Percentiles rank a stretch among this genome's conserved stretches.
These are phyloP conservation scores for Alternaria panax DNA, from an alignment of 2,329 filamentous ascomycete species.

Conservation along the genomic window DNA sequence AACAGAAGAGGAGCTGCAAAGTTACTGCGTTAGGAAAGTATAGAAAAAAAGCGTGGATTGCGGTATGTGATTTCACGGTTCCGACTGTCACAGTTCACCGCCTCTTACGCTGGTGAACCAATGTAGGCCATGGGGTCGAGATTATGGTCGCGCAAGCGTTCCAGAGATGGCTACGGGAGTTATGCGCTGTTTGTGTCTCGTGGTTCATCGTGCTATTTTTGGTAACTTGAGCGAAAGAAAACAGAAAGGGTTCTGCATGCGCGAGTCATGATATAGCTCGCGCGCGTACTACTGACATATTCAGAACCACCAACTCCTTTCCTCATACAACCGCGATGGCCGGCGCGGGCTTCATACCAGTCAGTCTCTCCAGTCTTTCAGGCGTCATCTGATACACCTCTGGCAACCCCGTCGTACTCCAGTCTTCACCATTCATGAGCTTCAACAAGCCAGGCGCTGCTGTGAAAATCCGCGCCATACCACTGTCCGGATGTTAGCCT, in stretches of 20 bases:
- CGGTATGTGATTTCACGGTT: slow-evolving; percentile 10
- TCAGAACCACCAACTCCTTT: neutral
- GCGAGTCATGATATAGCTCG: slow-evolving; percentile 2
- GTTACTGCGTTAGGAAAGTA: slow-evolving; percentile 12
- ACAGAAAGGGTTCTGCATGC: neutral
- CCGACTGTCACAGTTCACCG: slow-evolving; percentile 4
- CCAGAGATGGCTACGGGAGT: neutral
- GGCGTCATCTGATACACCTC: neutral
- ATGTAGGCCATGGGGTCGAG: neutral
- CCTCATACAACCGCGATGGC: slow-evolving; percentile 20
- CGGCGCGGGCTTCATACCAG: neutral
- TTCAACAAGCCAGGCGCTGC: slow-evolving; percentile 37
- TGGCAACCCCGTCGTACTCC: neutral
- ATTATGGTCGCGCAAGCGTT: slow-evolving; percentile 12
- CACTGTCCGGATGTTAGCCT: slow-evolving; percentile 20
- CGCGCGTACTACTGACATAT: neutral
- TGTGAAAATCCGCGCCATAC: slow-evolving; percentile 39
- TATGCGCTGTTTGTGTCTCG: neutral
- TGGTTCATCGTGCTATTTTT: slow-evolving; percentile 7
- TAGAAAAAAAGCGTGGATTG: slow-evolving; percentile 14
- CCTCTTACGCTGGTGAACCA: slow-evolving; percentile 9
- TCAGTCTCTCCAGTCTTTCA: slow-evolving; percentile 19
- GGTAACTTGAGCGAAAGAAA: neutral
- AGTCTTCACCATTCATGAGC: slow-evolving; percentile 25
- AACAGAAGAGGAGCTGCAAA: slow-evolving; percentile 2